Evolutionary conservation across 768 basidiomycete genomes (phyloP).

Genomic region (Auriscalpium vulgare): DNA sequence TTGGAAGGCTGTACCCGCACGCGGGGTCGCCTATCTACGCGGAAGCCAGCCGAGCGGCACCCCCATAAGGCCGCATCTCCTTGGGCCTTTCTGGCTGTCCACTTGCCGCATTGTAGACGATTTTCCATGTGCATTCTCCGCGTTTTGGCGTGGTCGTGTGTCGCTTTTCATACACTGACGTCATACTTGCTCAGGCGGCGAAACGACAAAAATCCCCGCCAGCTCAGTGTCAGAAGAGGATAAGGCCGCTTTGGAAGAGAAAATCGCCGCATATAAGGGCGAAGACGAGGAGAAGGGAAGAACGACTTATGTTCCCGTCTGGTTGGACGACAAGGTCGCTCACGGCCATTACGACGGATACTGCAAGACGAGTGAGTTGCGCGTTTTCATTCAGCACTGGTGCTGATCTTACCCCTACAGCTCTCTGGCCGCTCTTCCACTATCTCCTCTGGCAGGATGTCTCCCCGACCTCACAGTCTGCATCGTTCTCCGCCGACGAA

Average conservation of each 20-base stretch:
- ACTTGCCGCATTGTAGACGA: too few species aligned
- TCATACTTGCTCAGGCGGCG: slow-evolving; percentile 15
- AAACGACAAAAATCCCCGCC: slow-evolving; percentile 34
- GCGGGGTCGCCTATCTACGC: too few species aligned
- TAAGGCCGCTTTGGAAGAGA: slow-evolving; percentile 54
- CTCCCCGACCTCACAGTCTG: slow-evolving; percentile 64
- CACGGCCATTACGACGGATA: slow-evolving; percentile 96
- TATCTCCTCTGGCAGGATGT: slow-evolving; percentile 98
- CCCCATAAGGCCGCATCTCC: too few species aligned
- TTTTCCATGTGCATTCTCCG: too few species aligned
- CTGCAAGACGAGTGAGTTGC: slow-evolving; percentile 85
- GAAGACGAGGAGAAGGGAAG: slow-evolving; percentile 56
- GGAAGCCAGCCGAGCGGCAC: too few species aligned
- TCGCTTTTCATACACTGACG: background rate
- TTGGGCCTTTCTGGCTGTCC: too few species aligned
- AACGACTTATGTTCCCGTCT: slow-evolving; percentile 81
- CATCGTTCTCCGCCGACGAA: slow-evolving; percentile 59
- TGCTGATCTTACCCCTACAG: slow-evolving; percentile 30
- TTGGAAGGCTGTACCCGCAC: too few species aligned
- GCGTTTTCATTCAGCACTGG: background rate
- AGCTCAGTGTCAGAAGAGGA: slow-evolving; percentile 53
- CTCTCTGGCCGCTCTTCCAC: slow-evolving; percentile 96
- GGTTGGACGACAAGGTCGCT: slow-evolving; percentile 83
- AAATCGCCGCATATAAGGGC: slow-evolving; percentile 52
- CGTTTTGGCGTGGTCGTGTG: too few species aligned